Evolutionary conservation across 208 protist species (phyloP).

Genomic region (Trichomonas gallinae): DNA sequence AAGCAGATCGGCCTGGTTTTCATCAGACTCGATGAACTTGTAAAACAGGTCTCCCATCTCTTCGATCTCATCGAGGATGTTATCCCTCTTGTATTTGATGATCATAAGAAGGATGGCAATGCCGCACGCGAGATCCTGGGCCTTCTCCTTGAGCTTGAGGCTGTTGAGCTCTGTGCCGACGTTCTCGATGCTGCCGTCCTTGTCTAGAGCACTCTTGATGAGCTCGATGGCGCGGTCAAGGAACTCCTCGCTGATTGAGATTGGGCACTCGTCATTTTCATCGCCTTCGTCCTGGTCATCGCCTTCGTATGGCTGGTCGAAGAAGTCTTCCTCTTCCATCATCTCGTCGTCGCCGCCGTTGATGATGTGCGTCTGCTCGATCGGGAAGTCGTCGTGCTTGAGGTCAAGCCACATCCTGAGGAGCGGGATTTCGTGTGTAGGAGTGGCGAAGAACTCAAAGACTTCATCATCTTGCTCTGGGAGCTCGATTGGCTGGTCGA

Average conservation of each 20-base stretch:
- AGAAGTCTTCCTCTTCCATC: not conserved
- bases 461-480: not conserved
- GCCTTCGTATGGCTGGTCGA: not conserved
- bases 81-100: not conserved
- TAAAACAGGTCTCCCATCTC: not conserved
- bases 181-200: not conserved
- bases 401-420: not conserved
- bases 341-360: not conserved
- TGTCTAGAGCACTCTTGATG: not conserved
- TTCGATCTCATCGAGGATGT: not conserved
- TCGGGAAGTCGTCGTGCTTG: not conserved
- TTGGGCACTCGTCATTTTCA: not conserved
- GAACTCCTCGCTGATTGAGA: not conserved
- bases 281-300: not conserved
- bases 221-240: not conserved
- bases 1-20: not conserved
- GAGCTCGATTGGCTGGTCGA: not conserved
- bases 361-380: not conserved
- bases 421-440: not conserved
- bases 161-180: not conserved
- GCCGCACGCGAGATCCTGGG: not conserved
- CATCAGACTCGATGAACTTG: not conserved
- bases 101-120: not conserved
- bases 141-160: not conserved
- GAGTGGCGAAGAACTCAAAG: not conserved